A percentile compares a stretch with the other conserved stretches of the same genome.
phyloP scores from a whole-genome alignment of 1,284 basidiomycete species.

The Mycena sp. region DNA sequence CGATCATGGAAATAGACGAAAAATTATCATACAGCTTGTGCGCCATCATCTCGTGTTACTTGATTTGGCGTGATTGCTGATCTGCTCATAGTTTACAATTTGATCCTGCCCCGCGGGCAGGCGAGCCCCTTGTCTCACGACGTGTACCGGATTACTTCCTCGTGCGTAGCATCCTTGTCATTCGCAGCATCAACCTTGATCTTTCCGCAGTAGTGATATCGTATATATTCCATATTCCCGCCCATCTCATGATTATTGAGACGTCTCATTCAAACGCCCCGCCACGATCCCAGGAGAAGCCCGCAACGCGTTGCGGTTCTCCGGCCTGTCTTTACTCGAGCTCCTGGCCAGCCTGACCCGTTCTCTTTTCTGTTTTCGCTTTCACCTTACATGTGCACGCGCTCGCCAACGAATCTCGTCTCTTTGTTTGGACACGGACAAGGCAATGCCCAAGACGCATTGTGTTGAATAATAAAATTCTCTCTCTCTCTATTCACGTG shows the following conservation, averaged over 20 bases:
- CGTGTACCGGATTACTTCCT: slow-evolving; percentile 98
- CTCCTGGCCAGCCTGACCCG: slow-evolving; percentile 9
- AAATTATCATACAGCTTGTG: slow-evolving; percentile 95
- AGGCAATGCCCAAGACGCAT: slow-evolving; percentile 24
- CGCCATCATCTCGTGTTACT: slow-evolving; percentile 43
- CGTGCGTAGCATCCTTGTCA: slow-evolving; percentile 55
- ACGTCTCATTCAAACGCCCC: not conserved
- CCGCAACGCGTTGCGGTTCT: slow-evolving; percentile 1
- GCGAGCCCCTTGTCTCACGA: slow-evolving; percentile 97
- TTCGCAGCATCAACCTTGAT: not conserved
- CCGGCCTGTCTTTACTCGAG: slow-evolving; percentile 22
- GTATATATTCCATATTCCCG: slow-evolving; percentile 21
- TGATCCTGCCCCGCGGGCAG: slow-evolving; percentile 97
- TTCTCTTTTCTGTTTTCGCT: not conserved
- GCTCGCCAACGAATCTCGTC: slow-evolving; percentile 20
- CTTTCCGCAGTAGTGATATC: slow-evolving; percentile 19
- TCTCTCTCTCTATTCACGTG: slow-evolving; percentile 13
- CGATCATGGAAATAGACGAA: slow-evolving; percentile 99
- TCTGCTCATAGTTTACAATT: slow-evolving; percentile 89
- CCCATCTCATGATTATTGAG: slow-evolving; percentile 25
- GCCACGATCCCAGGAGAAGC: slow-evolving; percentile 12
- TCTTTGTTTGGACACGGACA: slow-evolving; percentile 30
- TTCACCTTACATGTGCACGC: slow-evolving; percentile 13
- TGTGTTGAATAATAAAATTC: slow-evolving; percentile 27
- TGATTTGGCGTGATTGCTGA: slow-evolving; percentile 19